Evolutionary conservation across 2,329 filamentous ascomycete species (phyloP).

Genomic region (Phaeoacremonium minimum): DNA sequence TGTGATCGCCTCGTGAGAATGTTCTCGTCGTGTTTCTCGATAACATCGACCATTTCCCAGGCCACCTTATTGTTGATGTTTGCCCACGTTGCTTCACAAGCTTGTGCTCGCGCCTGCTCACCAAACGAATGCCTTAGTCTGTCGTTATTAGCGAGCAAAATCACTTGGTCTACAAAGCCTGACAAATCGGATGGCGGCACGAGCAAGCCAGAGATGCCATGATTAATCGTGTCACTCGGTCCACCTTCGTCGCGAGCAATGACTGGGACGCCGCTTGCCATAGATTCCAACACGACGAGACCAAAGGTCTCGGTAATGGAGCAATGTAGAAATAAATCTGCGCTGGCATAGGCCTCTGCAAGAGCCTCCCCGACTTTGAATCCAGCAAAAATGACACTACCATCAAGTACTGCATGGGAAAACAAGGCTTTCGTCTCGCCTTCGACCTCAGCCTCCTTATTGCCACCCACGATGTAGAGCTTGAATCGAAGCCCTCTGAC

Average conservation of each 20-base stretch:
- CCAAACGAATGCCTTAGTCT: conserved; percentile 40
- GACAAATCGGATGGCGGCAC: conserved; percentile 55
- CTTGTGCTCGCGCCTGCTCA: conserved; percentile 45
- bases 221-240: conserved; percentile 60
- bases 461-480: conserved; percentile 64
- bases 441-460: conserved; percentile 59
- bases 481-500: conserved; percentile 54
- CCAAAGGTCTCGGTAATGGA: conserved; percentile 71
- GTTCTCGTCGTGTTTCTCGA: conserved; percentile 37
- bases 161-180: conserved; percentile 50
- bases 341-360: conserved; percentile 63
- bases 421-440: conserved; percentile 59
- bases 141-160: conserved; percentile 41
- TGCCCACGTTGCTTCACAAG: conserved; percentile 64
- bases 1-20: conserved; percentile 15
- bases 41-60: conserved; percentile 55
- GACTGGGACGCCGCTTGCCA: conserved; percentile 67
- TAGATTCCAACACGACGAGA: conserved; percentile 65
- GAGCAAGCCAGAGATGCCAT: conserved; percentile 57
- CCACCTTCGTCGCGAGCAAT: conserved; percentile 66
- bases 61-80: conserved; percentile 68
- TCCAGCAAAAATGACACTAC: conserved; percentile 62
- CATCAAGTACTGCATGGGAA: conserved; percentile 35
- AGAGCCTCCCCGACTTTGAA: conserved; percentile 58
- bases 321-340: conserved; percentile 68